phyloP scores from a whole-genome alignment of 768 basidiomycete genomes.

The Scleroderma citrinum region DNA sequence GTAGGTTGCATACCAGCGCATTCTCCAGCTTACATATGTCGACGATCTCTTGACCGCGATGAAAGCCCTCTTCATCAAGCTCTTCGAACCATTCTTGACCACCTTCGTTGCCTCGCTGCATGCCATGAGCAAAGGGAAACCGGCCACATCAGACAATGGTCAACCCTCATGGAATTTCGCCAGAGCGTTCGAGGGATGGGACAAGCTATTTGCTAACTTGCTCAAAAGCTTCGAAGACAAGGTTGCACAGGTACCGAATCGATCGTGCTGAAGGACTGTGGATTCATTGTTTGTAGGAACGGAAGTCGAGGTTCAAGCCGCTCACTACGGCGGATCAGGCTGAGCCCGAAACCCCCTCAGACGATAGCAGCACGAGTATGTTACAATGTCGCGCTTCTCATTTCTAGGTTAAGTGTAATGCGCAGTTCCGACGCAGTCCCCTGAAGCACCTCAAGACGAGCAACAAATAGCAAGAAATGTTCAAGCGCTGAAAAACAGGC shows the following conservation, averaged over 20 bases:
- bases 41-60: conserved; percentile 79
- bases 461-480: conserved; percentile 92
- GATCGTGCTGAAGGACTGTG: neutral
- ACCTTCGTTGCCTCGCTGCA: conserved; percentile 82
- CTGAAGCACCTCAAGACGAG: conserved; percentile 61
- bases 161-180: conserved; percentile 59
- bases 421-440: conserved; percentile 43
- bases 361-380: conserved; percentile 56
- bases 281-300: conserved; percentile 44
- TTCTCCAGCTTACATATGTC: conserved; percentile 90
- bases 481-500: conserved; percentile 77
- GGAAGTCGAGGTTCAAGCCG: conserved; percentile 56
- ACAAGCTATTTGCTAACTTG: conserved; percentile 70
- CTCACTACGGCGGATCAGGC: conserved; percentile 31
- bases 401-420: neutral
- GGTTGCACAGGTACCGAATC: conserved; percentile 51
- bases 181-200: conserved; percentile 74
- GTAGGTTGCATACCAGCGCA: conserved; percentile 94
- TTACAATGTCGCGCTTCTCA: neutral
- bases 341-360: conserved; percentile 43
- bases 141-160: conserved; percentile 26
- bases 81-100: conserved; percentile 79
- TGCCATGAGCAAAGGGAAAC: conserved; percentile 45
- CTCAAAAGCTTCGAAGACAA: conserved; percentile 70
- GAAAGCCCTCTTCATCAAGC: conserved; percentile 79